These are phyloP conservation scores for Xerocomus brunneocitrinus DNA, from an alignment of 768 basidiomycete species.

Conservation along the genomic window DNA sequence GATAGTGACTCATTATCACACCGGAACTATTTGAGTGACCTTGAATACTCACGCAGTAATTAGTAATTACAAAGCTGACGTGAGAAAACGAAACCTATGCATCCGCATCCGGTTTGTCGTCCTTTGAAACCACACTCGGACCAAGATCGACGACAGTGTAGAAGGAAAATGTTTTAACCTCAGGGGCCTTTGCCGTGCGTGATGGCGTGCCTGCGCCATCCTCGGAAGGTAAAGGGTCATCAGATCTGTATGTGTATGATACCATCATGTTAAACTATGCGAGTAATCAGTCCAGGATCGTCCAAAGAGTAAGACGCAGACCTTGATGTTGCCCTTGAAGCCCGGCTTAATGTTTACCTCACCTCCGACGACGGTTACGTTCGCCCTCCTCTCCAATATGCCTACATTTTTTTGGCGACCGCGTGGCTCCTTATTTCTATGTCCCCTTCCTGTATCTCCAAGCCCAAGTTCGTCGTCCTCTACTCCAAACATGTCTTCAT, in stretches of 20 bases:
- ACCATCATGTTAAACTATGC: slow-evolving; percentile 92
- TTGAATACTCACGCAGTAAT: background rate
- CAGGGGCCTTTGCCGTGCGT: slow-evolving; percentile 50
- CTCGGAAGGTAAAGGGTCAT: slow-evolving; percentile 70
- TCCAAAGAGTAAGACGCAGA: slow-evolving; percentile 32
- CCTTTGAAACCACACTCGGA: slow-evolving; percentile 56
- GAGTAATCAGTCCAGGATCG: slow-evolving; percentile 1
- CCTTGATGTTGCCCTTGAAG: slow-evolving; percentile 73
- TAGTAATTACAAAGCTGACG: background rate
- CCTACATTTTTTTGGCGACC: slow-evolving; percentile 59
- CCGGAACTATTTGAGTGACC: background rate
- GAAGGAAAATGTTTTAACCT: slow-evolving; percentile 87
- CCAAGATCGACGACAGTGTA: slow-evolving; percentile 83
- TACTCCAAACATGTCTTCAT: slow-evolving; percentile 73
- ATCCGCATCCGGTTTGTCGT: slow-evolving; percentile 37
- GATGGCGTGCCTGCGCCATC: slow-evolving; percentile 48
- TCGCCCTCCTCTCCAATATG: slow-evolving; percentile 85
- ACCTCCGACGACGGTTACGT: slow-evolving; percentile 82
- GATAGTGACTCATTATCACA: background rate
- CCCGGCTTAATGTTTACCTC: slow-evolving; percentile 85
- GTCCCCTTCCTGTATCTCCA: slow-evolving; percentile 34
- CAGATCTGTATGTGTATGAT: slow-evolving; percentile 89
- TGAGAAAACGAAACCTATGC: slow-evolving; percentile 4
- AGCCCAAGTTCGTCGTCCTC: slow-evolving; percentile 38
- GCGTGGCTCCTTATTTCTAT: slow-evolving; percentile 44